These are phyloP conservation scores for Graphilbum ipis-grandicollis DNA, from an alignment of 2,329 filamentous ascomycete species.

Conservation along the genomic window DNA sequence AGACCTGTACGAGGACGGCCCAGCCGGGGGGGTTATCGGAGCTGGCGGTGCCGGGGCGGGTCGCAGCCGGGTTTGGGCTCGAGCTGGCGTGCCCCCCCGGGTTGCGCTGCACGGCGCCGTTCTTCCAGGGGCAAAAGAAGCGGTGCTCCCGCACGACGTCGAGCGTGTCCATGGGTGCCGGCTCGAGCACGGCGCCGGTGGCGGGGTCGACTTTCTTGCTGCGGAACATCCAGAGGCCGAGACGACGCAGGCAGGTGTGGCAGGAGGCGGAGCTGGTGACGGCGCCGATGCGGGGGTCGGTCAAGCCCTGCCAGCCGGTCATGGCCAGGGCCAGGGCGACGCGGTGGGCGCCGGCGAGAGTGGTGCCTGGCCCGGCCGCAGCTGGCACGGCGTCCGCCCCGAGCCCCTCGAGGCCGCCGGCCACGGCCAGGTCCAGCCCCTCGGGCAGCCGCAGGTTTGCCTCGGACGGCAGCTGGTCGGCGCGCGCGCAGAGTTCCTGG, in stretches of 20 bases:
- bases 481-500: constrained; percentile 37
- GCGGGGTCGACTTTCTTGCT: constrained; percentile 46
- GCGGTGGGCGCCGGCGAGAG: constrained; percentile 27
- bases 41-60: constrained; percentile 9
- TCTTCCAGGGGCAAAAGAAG: constrained; percentile 73
- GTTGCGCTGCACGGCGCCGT: constrained; percentile 40
- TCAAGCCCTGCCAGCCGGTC: constrained; percentile 58
- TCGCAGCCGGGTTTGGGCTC: neutral
- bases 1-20: constrained; percentile 33
- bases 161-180: constrained; percentile 47
- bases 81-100: constrained; percentile 13
- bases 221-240: constrained; percentile 90
- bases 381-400: no score
- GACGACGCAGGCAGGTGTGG: constrained; percentile 67
- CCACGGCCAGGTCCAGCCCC: constrained; percentile 29
- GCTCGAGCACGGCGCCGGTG: constrained; percentile 32
- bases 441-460: constrained; percentile 43
- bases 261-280: constrained; percentile 64
- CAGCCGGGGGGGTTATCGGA: constrained; percentile 30
- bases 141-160: constrained; percentile 58
- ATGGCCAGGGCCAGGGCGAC: constrained; percentile 52
- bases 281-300: constrained; percentile 33
- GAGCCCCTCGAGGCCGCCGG: constrained; percentile 32
- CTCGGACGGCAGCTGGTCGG: constrained; percentile 40
- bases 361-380: no score